Evolutionary conservation across 1,139 yeast species (phyloP).

Genomic region (Groenewaldozyma sp.): DNA sequence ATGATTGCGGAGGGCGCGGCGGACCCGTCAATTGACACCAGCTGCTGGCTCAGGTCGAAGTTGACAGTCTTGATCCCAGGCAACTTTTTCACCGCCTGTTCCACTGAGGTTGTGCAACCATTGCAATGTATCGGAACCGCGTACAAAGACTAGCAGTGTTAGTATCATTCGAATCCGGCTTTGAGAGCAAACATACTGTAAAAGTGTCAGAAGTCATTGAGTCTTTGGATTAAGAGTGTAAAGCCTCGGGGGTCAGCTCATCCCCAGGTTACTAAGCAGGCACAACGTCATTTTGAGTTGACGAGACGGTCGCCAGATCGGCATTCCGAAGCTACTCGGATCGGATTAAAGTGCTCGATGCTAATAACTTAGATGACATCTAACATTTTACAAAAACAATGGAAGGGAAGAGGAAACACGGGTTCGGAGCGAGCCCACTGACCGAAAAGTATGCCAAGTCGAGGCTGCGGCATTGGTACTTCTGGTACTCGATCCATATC

Average conservation of each 20-base stretch:
- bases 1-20: constrained; percentile 65
- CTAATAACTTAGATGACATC: no score
- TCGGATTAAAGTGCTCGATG: no score
- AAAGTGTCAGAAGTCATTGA: not conserved
- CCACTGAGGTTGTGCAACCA: constrained; percentile 55
- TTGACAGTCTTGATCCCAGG: constrained; percentile 39
- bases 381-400: no score
- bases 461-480: constrained; percentile 4
- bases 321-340: no score
- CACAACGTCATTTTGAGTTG: no score
- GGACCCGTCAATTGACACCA: constrained; percentile 56
- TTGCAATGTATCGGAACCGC: constrained; percentile 75
- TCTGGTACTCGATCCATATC: constrained; percentile 17
- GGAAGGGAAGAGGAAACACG: not conserved
- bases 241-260: no score
- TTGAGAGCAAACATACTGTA: no score
- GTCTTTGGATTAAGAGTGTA: not conserved
- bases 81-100: constrained; percentile 39
- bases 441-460: not conserved
- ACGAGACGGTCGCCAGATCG: no score
- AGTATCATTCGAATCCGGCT: no score
- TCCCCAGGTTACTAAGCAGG: no score
- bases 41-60: constrained; percentile 43
- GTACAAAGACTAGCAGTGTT: constrained; percentile 33
- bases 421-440: constrained; percentile 1